phyloP scores from a whole-genome alignment of 108 stramenopile species.

The Skeletonema grethae region DNA sequence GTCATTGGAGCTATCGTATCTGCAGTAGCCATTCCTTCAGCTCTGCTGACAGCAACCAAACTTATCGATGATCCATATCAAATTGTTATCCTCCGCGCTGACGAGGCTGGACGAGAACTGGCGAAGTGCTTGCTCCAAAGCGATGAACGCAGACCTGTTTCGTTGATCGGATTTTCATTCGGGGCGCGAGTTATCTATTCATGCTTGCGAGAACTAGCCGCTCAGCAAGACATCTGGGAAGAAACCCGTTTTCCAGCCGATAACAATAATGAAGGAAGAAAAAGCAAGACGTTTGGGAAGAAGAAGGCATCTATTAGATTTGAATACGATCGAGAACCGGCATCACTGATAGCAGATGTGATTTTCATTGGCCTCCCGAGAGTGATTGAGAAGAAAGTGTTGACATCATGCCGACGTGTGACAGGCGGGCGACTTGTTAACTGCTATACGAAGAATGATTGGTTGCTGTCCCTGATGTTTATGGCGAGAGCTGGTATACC shows the following conservation, averaged over 20 bases:
- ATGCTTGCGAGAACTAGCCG: constrained; percentile 77
- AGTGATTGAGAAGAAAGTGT: constrained; percentile 41
- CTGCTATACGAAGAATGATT: constrained; percentile 80
- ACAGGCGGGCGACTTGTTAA: constrained; percentile 90
- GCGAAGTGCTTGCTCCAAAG: constrained; percentile 74
- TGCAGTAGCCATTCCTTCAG: constrained; percentile 62
- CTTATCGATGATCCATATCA: constrained; percentile 85
- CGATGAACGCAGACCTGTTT: constrained; percentile 81
- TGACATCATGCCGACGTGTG: constrained; percentile 64
- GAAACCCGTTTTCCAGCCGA: constrained; percentile 22
- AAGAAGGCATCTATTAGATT: constrained; percentile 6
- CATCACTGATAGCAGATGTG: constrained; percentile 83
- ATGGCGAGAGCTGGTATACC: constrained; percentile 52
- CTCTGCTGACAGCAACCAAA: constrained; percentile 53
- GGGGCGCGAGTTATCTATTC: constrained; percentile 89
- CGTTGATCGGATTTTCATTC: constrained; percentile 88
- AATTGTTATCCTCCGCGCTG: constrained; percentile 72
- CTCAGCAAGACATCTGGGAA: constrained; percentile 70
- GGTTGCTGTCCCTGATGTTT: constrained; percentile 75
- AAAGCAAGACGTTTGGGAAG: not conserved
- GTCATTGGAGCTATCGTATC: constrained; percentile 58
- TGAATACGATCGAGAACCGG: constrained; percentile 63
- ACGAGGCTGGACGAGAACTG: constrained; percentile 84
- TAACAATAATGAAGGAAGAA: constrained; percentile 22
- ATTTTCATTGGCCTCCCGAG: constrained; percentile 72